Conservation (phyloP, 2,329 filamentous ascomycete genomes). For the Paraphoma chrysanthemicola region DNA sequence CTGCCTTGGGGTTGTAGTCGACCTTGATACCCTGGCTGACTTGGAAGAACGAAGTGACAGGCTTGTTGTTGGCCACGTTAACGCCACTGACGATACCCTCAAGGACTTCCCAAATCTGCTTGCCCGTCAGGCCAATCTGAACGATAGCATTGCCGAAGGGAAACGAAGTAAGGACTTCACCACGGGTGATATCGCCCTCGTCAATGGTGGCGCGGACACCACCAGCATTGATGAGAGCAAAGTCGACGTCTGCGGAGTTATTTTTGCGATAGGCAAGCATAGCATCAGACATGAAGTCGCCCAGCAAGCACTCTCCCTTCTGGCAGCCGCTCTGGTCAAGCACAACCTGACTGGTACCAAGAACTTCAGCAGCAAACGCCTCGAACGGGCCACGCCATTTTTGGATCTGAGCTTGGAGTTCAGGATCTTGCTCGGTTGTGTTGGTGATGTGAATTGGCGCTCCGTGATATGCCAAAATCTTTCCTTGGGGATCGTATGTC, state of each 20-base stretch:
- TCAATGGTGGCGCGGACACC: conserved; percentile 71
- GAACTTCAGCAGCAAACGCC: conserved; percentile 63
- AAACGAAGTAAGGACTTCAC: conserved; percentile 69
- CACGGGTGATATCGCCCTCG: conserved; percentile 66
- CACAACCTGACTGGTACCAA: conserved; percentile 62
- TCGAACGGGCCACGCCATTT: conserved; percentile 69
- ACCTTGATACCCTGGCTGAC: conserved; percentile 64
- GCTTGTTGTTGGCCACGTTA: conserved; percentile 62
- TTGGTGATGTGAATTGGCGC: conserved; percentile 71
- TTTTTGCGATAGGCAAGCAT: conserved; percentile 67
- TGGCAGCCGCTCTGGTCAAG: conserved; percentile 68
- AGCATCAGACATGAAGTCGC: conserved; percentile 57
- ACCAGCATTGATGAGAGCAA: conserved; percentile 69
- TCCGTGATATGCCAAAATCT: conserved; percentile 68
- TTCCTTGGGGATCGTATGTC: conserved; percentile 66
- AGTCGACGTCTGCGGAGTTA: conserved; percentile 55
- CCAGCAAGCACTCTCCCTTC: conserved; percentile 61
- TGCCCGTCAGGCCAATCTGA: conserved; percentile 62
- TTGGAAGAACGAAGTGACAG: conserved; percentile 67
- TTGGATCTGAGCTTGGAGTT: conserved; percentile 64
- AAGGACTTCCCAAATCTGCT: conserved; percentile 63
- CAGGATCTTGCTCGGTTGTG: conserved; percentile 62
- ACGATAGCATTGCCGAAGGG: conserved; percentile 71
- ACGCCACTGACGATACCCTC: conserved; percentile 65
- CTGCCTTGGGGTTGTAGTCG: conserved; percentile 62